phyloP scores from a whole-genome alignment of 352 stramenopile species.

The Thalassiosira allenii region DNA sequence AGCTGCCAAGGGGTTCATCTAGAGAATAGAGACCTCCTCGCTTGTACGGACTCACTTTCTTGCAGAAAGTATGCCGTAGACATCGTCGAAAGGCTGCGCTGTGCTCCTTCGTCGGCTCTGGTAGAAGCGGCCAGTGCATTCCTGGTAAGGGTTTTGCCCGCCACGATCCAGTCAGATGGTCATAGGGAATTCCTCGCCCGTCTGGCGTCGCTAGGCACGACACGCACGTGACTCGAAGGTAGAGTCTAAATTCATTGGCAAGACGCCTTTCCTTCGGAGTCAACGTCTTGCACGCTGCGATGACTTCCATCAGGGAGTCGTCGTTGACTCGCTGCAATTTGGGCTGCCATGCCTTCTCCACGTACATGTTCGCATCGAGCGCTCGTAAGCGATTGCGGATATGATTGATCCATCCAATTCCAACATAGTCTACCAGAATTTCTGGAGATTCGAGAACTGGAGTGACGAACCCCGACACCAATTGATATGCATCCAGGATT shows the following conservation, averaged over 20 bases:
- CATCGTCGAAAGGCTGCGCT: background rate
- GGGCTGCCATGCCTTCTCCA: conserved; percentile 9
- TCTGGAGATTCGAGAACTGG: background rate
- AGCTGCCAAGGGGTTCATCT: background rate
- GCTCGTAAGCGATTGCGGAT: background rate
- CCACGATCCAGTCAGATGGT: background rate
- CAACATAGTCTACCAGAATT: conserved; percentile 5
- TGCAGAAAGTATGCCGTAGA: background rate
- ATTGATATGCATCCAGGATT: background rate
- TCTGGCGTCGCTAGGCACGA: background rate
- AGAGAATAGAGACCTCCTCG: background rate
- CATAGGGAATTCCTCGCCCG: background rate
- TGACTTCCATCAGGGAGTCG: conserved; percentile 13
- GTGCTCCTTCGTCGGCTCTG: background rate
- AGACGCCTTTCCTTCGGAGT: background rate
- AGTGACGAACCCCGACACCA: conserved; percentile 1
- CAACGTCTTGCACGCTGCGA: background rate
- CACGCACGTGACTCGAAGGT: background rate
- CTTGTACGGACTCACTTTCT: background rate
- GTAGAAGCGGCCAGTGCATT: background rate
- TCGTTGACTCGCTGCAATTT: conserved; percentile 4
- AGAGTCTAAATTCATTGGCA: background rate
- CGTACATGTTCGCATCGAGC: background rate
- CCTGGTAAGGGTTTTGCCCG: background rate
- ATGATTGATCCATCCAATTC: background rate